phyloP scores from a whole-genome alignment of 2,329 filamentous ascomycete species.

The Colletotrichum somersetense region DNA sequence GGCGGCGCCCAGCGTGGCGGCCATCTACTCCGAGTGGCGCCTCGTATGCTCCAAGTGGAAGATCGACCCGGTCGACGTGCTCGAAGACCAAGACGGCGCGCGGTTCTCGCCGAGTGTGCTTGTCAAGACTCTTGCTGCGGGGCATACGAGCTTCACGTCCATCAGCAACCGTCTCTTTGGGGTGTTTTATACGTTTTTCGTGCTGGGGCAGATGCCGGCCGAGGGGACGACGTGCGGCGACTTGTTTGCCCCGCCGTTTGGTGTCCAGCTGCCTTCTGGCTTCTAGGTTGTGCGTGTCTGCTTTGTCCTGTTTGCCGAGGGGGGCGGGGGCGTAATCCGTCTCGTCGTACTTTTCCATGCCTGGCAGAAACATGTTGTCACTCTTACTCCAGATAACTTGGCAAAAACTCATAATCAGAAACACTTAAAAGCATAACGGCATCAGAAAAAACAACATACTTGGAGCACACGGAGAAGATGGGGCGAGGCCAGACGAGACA shows the following conservation, averaged over 20 bases:
- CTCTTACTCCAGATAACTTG: neutral
- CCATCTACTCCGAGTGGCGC: constrained; percentile 27
- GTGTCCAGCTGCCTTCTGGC: neutral
- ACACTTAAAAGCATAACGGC: too few species aligned
- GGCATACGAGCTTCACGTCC: too few species aligned
- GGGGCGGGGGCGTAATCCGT: neutral
- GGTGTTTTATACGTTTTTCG: too few species aligned
- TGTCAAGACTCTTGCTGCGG: too few species aligned
- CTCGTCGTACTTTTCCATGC: neutral
- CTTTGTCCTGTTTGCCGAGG: neutral
- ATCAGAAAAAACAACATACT: neutral
- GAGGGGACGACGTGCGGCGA: too few species aligned
- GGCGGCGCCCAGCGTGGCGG: constrained; percentile 29
- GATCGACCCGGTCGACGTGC: too few species aligned
- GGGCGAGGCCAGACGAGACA: too few species aligned
- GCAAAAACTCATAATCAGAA: neutral
- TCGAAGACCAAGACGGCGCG: too few species aligned
- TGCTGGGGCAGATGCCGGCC: too few species aligned
- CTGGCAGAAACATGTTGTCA: neutral
- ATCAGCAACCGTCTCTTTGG: too few species aligned
- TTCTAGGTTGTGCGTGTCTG: constrained; percentile 1
- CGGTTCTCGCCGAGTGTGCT: too few species aligned
- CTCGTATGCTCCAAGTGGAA: too few species aligned
- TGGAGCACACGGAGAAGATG: neutral
- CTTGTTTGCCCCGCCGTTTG: constrained; percentile 18